A percentile compares a stretch with the other conserved stretches of the same genome.
phyloP scores from a whole-genome alignment of 768 basidiomycete genomes.

The Austroboletus eburneus region DNA sequence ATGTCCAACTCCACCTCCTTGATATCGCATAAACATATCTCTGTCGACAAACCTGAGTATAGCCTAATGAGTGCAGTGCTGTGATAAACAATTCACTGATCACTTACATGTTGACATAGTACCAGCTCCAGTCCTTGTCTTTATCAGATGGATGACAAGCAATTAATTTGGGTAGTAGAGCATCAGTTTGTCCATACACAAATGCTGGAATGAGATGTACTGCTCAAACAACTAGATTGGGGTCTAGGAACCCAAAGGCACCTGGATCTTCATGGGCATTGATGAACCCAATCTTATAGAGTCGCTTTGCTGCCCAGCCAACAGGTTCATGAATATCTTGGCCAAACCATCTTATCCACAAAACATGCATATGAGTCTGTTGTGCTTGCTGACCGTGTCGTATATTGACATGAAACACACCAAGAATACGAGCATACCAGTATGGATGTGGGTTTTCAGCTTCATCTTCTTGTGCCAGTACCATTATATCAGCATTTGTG shows the following conservation, averaged over 20 bases:
- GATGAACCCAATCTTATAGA: background rate
- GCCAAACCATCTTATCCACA: constrained; percentile 4
- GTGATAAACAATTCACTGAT: background rate
- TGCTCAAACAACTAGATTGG: background rate
- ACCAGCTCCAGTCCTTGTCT: constrained; percentile 33
- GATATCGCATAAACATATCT: background rate
- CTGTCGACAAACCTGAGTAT: background rate
- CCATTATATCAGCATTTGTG: background rate
- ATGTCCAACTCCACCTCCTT: background rate
- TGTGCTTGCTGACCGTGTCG: background rate
- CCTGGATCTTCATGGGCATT: rapidly evolving
- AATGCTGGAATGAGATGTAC: background rate
- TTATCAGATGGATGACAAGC: constrained; percentile 9
- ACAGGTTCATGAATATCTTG: background rate
- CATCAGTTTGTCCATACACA: background rate
- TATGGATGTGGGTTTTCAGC: background rate
- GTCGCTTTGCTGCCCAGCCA: background rate
- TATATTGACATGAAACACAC: background rate
- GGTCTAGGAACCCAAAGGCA: background rate
- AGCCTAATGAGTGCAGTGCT: background rate
- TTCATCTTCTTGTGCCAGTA: background rate
- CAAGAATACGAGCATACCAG: background rate
- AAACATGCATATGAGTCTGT: background rate
- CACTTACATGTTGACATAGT: constrained; percentile 34
- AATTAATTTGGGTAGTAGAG: constrained; percentile 1